phyloP scores from a whole-genome alignment of 805 yeast species.

The Sungouiozyma intestinalis region DNA sequence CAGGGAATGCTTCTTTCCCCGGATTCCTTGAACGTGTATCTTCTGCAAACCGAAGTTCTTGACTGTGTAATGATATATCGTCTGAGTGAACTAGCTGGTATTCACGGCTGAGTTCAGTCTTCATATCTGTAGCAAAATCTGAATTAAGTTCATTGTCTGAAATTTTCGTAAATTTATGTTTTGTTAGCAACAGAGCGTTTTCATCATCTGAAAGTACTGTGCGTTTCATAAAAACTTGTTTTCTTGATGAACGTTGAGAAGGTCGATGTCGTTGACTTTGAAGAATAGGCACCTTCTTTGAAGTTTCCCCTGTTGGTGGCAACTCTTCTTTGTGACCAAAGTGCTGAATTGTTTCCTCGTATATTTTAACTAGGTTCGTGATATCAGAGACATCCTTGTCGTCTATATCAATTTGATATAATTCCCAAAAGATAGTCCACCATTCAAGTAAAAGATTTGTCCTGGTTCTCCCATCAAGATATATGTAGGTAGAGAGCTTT shows the following conservation, averaged over 20 bases:
- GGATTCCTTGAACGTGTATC: not conserved
- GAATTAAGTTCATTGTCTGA: not conserved
- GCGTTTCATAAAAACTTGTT: not conserved
- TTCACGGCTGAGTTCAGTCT: not conserved
- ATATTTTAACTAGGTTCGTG: not conserved
- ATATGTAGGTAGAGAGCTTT: constrained; percentile 28
- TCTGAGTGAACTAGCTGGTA: not conserved
- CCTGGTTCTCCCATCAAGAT: constrained; percentile 61
- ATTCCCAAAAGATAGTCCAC: constrained; percentile 97
- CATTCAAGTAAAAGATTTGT: constrained; percentile 76
- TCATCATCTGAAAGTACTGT: not conserved
- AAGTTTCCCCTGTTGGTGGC: not conserved
- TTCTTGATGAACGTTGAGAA: not conserved
- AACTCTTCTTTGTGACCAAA: not conserved
- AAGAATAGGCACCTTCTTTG: not conserved
- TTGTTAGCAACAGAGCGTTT: not conserved
- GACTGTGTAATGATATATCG: not conserved
- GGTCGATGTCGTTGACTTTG: not conserved
- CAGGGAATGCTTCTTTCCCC: not conserved
- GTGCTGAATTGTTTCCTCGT: not conserved
- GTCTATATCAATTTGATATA: constrained; percentile 49
- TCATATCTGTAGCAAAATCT: not conserved
- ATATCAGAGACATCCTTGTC: constrained; percentile 3
- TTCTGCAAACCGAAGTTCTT: not conserved
- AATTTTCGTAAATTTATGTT: not conserved